Evolutionary conservation across 2,329 filamentous ascomycete species (phyloP).

Genomic region (Sporothrix variecibatus): DNA sequence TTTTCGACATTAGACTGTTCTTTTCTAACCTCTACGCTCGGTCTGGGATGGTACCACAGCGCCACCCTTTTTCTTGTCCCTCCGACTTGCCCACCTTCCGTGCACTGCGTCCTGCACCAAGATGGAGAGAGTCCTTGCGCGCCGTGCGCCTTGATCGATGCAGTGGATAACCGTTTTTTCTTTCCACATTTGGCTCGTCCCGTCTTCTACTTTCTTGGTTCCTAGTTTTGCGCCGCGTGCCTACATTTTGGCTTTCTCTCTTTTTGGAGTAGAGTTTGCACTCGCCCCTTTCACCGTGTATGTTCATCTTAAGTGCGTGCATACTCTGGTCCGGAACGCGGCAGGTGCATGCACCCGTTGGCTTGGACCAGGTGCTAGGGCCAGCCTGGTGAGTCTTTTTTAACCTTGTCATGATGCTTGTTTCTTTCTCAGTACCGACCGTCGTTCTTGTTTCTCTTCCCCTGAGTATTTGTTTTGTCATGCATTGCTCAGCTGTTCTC

Average conservation of each 20-base stretch:
- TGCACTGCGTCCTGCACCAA: background rate
- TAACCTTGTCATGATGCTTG: background rate
- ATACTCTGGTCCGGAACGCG: slow-evolving; percentile 1
- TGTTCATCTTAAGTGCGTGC: slow-evolving; percentile 8
- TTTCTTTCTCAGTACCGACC: background rate
- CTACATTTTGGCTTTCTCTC: background rate
- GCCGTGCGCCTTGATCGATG: slow-evolving; percentile 1
- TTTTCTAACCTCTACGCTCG: background rate
- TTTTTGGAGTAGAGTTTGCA: background rate
- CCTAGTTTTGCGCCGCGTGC: background rate
- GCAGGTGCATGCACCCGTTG: slow-evolving; percentile 14
- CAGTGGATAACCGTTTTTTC: background rate
- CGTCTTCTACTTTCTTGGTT: background rate
- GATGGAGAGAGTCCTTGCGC: background rate
- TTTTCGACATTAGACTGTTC: background rate
- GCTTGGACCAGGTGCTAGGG: slow-evolving; percentile 2
- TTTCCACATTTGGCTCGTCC: background rate
- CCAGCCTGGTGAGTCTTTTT: background rate
- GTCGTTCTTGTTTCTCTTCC: background rate
- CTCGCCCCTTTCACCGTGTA: background rate
- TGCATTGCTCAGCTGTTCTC: slow-evolving; percentile 1
- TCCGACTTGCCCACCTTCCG: background rate
- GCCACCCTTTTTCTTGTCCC: background rate
- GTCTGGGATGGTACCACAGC: background rate
- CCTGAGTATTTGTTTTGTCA: background rate